Percentiles rank a stretch among this genome's conserved stretches.
These are phyloP conservation scores for Harringtonia aguacate DNA, from an alignment of 2,329 filamentous ascomycete species.

Conservation along the genomic window DNA sequence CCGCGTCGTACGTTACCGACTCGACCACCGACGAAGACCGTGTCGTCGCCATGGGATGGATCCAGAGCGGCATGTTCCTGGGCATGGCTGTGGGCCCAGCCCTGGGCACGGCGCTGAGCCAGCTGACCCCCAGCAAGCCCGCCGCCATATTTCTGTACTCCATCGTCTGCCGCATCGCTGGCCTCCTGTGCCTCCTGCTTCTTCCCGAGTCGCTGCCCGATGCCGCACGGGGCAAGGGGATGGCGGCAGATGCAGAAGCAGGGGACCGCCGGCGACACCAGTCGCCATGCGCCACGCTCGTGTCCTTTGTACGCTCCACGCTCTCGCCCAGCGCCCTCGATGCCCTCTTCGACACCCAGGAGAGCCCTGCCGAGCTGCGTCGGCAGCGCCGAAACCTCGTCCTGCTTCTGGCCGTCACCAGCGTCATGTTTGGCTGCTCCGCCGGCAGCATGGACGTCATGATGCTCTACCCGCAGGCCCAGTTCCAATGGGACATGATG, in stretches of 20 bases:
- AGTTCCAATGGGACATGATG: slow-evolving; percentile 1
- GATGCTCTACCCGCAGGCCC: slow-evolving; percentile 2
- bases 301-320: neutral
- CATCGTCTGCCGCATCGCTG: neutral
- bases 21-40: neutral
- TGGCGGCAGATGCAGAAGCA: neutral
- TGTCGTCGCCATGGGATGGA: slow-evolving; percentile 2
- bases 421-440: neutral
- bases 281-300: neutral
- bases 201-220: neutral
- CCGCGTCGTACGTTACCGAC: neutral
- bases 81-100: slow-evolving; percentile 1
- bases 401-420: neutral
- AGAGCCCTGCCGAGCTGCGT: neutral
- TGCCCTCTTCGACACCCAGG: neutral
- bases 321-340: neutral
- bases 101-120: neutral
- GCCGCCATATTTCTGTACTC: neutral
- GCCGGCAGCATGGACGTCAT: slow-evolving; percentile 2
- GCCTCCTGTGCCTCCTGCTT: neutral
- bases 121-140: neutral
- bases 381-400: neutral
- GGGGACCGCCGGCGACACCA: neutral
- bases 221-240: neutral
- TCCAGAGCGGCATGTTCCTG: slow-evolving; percentile 2